Evolutionary conservation across 1,284 basidiomycete species (phyloP).

Genomic region (Melanopsichium pennsylvanicum): DNA sequence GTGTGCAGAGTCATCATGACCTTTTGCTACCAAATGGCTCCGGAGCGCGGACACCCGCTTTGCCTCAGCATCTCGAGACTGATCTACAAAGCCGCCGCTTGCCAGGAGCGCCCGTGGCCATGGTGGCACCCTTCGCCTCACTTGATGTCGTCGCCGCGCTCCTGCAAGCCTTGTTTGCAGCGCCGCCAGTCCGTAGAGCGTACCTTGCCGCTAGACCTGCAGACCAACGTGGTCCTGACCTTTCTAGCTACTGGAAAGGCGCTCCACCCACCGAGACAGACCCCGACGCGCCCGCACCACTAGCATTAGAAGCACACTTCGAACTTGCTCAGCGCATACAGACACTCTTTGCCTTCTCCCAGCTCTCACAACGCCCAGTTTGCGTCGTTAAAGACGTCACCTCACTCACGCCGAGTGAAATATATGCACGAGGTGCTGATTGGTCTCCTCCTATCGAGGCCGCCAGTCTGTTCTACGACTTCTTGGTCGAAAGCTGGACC

Average conservation of each 20-base stretch:
- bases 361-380: constrained; percentile 17
- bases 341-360: constrained; percentile 42
- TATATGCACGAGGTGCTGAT: constrained; percentile 25
- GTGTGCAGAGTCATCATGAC: constrained; percentile 43
- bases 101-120: constrained; percentile 28
- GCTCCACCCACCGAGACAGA: constrained; percentile 11
- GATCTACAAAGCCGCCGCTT: constrained; percentile 16
- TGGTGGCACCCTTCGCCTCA: constrained; percentile 37
- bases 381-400: constrained; percentile 41
- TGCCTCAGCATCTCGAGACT: constrained; percentile 34
- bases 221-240: constrained; percentile 24
- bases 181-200: constrained; percentile 24
- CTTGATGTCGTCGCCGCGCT: constrained; percentile 32
- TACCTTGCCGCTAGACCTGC: constrained; percentile 17
- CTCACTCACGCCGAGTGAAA: constrained; percentile 22
- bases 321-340: constrained; percentile 35
- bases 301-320: constrained; percentile 12
- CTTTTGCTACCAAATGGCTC: constrained; percentile 17
- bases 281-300: not conserved
- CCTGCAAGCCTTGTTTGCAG: constrained; percentile 35
- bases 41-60: constrained; percentile 27
- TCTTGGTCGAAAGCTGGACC: constrained; percentile 19
- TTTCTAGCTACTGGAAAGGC: constrained; percentile 46
- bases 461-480: constrained; percentile 31
- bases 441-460: constrained; percentile 17